These are phyloP conservation scores for Cladosporium austrohemisphaericum DNA, from an alignment of 2,329 filamentous ascomycete genomes.

Conservation along the genomic window DNA sequence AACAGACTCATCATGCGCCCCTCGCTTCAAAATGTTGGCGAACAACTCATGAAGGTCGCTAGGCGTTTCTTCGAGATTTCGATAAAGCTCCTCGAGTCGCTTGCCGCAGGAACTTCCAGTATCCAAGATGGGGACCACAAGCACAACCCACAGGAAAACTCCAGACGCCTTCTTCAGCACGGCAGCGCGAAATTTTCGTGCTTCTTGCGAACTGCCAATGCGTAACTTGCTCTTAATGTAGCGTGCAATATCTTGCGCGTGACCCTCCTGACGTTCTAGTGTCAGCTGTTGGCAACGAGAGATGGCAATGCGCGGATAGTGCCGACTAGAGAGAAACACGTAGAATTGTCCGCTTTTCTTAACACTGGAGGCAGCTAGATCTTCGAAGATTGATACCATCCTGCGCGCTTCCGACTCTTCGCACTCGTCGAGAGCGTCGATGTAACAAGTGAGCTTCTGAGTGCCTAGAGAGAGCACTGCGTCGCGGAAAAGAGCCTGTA, in stretches of 20 bases:
- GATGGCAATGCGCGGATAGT: slow-evolving; percentile 43
- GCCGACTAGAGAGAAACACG: slow-evolving; percentile 42
- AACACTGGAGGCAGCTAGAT: too few relatives aligned
- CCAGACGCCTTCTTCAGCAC: slow-evolving; percentile 39
- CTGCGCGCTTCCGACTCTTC: slow-evolving; percentile 35
- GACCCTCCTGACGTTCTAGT: slow-evolving; percentile 36
- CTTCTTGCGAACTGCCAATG: too few relatives aligned
- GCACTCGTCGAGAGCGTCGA: slow-evolving; percentile 49
- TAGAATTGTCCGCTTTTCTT: too few relatives aligned
- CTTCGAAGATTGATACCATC: slow-evolving; percentile 36
- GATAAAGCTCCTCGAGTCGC: slow-evolving; percentile 43
- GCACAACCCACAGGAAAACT: slow-evolving; percentile 46
- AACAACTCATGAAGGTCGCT: background rate
- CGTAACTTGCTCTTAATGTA: slow-evolving; percentile 33
- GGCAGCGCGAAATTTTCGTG: slow-evolving; percentile 26
- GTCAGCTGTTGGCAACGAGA: slow-evolving; percentile 28
- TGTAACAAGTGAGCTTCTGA: slow-evolving; percentile 34
- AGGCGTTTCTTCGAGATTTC: too few relatives aligned
- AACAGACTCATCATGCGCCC: background rate
- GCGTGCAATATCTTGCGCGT: slow-evolving; percentile 32
- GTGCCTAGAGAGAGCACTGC: slow-evolving; percentile 28
- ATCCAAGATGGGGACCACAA: slow-evolving; percentile 47
- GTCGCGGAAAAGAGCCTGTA: background rate
- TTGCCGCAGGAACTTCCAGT: slow-evolving; percentile 34
- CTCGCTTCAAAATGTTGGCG: background rate